Conservation (phyloP, 2,329 filamentous ascomycete genomes). For the Aspergillus versicolor region DNA sequence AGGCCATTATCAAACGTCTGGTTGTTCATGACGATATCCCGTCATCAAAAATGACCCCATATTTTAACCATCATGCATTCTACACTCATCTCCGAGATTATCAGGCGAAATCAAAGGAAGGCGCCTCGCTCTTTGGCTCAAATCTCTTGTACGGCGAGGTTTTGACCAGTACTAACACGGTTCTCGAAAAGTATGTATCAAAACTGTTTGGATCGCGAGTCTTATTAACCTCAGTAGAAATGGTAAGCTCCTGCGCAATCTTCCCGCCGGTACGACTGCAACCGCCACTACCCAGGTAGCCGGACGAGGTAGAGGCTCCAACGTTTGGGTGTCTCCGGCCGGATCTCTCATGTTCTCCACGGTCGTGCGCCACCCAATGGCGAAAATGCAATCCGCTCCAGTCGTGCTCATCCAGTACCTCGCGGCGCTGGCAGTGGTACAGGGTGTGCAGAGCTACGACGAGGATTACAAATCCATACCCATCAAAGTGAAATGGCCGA, state of each 20-base stretch:
- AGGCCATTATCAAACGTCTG: slow-evolving; percentile 69
- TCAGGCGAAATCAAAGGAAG: slow-evolving; percentile 56
- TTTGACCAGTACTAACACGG: slow-evolving; percentile 88
- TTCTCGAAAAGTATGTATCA: slow-evolving; percentile 75
- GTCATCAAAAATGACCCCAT: slow-evolving; percentile 70
- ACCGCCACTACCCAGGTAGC: slow-evolving; percentile 86
- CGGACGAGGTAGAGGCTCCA: slow-evolving; percentile 81
- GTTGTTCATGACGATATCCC: slow-evolving; percentile 72
- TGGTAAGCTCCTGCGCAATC: slow-evolving; percentile 67
- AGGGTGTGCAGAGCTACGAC: slow-evolving; percentile 79
- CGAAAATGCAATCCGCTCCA: slow-evolving; percentile 69
- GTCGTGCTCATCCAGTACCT: slow-evolving; percentile 95
- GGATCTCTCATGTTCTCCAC: slow-evolving; percentile 86
- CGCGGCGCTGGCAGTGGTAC: slow-evolving; percentile 79
- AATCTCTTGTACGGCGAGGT: slow-evolving; percentile 85
- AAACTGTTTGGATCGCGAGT: neutral
- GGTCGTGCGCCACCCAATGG: slow-evolving; percentile 77
- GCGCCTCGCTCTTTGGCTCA: slow-evolving; percentile 68
- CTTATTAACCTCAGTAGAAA: slow-evolving; percentile 56
- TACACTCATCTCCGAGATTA: slow-evolving; percentile 71
- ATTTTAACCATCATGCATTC: slow-evolving; percentile 80
- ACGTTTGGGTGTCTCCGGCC: slow-evolving; percentile 91
- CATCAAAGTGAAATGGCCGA: slow-evolving; percentile 94
- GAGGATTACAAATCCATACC: slow-evolving; percentile 71
- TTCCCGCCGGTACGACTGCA: slow-evolving; percentile 84